A percentile compares a stretch with the other conserved stretches of the same genome.
Conservation (phyloP, 2,329 filamentous ascomycete species). For the Penicillium verrucosum region DNA sequence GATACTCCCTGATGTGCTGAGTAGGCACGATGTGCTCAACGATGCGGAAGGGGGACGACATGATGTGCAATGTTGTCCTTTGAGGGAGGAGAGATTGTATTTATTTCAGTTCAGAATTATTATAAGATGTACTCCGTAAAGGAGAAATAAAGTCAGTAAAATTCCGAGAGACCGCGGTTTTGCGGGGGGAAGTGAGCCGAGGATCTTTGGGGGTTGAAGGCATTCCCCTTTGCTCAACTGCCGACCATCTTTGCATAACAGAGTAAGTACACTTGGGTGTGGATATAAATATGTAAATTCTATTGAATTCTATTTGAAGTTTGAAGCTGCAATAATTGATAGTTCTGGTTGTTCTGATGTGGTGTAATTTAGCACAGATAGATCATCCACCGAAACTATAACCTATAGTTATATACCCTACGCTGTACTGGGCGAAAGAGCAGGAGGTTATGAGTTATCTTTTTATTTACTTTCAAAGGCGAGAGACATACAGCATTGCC, state of each 20-base stretch:
- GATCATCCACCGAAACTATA: background rate
- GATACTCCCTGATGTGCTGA: constrained; percentile 79
- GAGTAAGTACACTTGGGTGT: background rate
- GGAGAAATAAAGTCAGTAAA: constrained; percentile 19
- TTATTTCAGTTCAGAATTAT: background rate
- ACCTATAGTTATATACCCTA: background rate
- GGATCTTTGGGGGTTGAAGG: constrained; percentile 4
- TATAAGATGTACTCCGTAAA: background rate
- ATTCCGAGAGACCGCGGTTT: constrained; percentile 8
- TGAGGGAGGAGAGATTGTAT: constrained; percentile 21
- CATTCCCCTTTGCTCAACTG: constrained; percentile 2
- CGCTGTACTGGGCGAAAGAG: background rate
- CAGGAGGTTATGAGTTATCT: too few species aligned
- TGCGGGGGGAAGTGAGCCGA: constrained; percentile 7
- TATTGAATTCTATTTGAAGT: background rate
- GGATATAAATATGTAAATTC: background rate
- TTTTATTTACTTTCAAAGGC: background rate
- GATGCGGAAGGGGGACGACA: constrained; percentile 57
- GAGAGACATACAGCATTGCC: background rate
- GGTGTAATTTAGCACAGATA: background rate
- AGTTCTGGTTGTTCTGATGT: background rate
- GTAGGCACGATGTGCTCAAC: constrained; percentile 70
- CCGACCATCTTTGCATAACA: background rate
- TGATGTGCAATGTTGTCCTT: background rate
- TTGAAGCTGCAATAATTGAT: background rate